Percentiles rank a stretch among this genome's conserved stretches.
These are phyloP conservation scores for Tetrahymena elliotti DNA, from an alignment of 73 alveolate genomes.

Conservation along the genomic window DNA sequence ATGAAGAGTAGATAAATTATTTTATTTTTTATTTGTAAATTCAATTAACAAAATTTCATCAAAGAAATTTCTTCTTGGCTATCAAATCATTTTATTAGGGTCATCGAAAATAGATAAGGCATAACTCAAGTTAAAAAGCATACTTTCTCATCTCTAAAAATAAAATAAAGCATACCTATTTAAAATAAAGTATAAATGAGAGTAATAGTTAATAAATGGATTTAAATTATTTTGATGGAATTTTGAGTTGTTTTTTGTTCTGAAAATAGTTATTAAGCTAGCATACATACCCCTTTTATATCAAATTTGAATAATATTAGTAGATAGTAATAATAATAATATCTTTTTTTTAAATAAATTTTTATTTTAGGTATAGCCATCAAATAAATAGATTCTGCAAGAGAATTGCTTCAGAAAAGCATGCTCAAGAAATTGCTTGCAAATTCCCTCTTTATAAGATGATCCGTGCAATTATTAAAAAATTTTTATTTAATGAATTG, in stretches of 20 bases:
- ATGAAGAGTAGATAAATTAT: slow-evolving; percentile 14
- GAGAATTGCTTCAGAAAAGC: slow-evolving; percentile 18
- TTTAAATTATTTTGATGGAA: too few relatives aligned
- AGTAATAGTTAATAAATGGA: too few relatives aligned
- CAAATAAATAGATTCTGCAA: slow-evolving; percentile 1
- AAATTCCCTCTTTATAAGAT: slow-evolving; percentile 31
- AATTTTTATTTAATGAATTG: slow-evolving; percentile 34
- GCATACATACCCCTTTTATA: too few relatives aligned
- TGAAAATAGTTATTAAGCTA: too few relatives aligned
- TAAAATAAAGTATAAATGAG: too few relatives aligned
- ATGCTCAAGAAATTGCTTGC: slow-evolving; percentile 7
- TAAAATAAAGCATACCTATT: too few relatives aligned
- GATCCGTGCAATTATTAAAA: slow-evolving; percentile 18
- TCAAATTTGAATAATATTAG: not conserved
- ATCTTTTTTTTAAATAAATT: not conserved
- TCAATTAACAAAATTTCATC: not conserved
- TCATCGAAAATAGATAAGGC: too few relatives aligned
- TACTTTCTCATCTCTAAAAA: too few relatives aligned
- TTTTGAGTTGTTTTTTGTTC: too few relatives aligned
- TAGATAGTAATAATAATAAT: not conserved
- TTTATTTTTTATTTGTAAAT: not conserved
- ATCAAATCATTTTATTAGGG: too few relatives aligned
- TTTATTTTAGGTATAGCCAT: not conserved
- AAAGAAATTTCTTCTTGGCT: not conserved
- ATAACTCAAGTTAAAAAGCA: too few relatives aligned